Conservation (phyloP, 2,329 filamentous ascomycete genomes). For the Aspergillus sp. region DNA sequence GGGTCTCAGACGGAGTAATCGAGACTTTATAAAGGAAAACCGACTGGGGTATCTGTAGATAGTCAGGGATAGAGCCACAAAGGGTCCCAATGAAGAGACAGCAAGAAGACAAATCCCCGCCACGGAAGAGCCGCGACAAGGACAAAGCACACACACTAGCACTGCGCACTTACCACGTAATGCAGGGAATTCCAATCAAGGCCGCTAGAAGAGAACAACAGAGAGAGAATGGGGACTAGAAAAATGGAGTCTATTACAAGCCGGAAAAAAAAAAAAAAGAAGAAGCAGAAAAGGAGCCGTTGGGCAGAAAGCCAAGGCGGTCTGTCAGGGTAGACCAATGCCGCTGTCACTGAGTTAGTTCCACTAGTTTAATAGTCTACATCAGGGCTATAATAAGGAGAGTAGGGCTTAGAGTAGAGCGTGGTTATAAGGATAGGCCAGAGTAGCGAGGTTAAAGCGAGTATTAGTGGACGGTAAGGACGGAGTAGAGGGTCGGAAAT, state of each 20-base stretch:
- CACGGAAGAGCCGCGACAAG: background rate
- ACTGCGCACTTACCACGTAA: too few species aligned
- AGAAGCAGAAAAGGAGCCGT: background rate
- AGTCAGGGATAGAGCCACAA: background rate
- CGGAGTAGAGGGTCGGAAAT: too few species aligned
- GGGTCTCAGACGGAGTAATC: too few species aligned
- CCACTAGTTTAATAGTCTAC: too few species aligned
- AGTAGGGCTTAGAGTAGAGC: too few species aligned
- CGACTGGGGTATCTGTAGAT: background rate
- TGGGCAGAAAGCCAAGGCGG: background rate
- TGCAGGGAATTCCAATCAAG: background rate
- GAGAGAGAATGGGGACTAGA: background rate
- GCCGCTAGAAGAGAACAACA: background rate
- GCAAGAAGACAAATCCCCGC: background rate
- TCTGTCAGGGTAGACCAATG: background rate
- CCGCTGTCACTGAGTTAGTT: too few species aligned
- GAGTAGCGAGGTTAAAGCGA: too few species aligned
- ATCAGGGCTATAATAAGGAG: too few species aligned
- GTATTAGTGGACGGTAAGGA: too few species aligned
- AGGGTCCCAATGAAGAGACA: background rate
- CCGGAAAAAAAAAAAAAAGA: background rate
- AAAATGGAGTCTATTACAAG: background rate
- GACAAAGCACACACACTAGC: background rate
- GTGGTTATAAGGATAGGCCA: too few species aligned
- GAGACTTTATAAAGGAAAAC: too few species aligned